Conservation (phyloP, 345 rosid genomes). For the Eucalyptus curtisii region DNA sequence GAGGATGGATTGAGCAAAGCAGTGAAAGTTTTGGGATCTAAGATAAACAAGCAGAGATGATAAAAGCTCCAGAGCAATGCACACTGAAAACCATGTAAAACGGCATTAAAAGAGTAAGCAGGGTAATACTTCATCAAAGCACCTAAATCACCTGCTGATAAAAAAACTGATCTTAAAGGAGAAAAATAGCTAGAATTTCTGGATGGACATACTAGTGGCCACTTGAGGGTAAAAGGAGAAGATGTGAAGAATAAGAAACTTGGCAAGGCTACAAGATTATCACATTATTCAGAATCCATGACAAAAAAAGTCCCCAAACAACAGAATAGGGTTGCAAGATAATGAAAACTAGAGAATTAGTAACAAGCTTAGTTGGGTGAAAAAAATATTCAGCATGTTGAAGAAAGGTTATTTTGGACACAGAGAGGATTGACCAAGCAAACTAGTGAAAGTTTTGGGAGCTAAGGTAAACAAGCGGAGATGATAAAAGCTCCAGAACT, state of each 20-base stretch:
- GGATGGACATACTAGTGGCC: neutral
- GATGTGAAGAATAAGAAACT: neutral
- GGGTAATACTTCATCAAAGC: neutral
- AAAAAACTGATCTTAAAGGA: neutral
- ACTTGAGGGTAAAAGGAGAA: neutral
- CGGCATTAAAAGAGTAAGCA: neutral
- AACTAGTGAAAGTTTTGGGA: neutral
- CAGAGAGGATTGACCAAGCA: neutral
- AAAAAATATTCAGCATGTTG: neutral
- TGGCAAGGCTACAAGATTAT: neutral
- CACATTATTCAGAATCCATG: neutral
- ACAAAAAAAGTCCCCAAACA: neutral
- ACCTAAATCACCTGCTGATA: neutral
- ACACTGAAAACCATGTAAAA: too few species aligned
- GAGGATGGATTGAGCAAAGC: neutral
- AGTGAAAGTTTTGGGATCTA: neutral
- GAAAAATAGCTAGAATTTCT: neutral
- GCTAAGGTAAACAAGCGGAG: neutral
- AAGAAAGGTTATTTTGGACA: neutral
- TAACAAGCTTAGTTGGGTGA: neutral
- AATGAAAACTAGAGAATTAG: neutral
- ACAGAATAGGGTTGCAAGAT: neutral
- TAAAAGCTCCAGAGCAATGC: neutral
- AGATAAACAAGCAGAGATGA: neutral
- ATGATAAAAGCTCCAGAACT: neutral